These are phyloP conservation scores for Alternaria ventricosa DNA, from an alignment of 2,329 filamentous ascomycete genomes.

Conservation along the genomic window DNA sequence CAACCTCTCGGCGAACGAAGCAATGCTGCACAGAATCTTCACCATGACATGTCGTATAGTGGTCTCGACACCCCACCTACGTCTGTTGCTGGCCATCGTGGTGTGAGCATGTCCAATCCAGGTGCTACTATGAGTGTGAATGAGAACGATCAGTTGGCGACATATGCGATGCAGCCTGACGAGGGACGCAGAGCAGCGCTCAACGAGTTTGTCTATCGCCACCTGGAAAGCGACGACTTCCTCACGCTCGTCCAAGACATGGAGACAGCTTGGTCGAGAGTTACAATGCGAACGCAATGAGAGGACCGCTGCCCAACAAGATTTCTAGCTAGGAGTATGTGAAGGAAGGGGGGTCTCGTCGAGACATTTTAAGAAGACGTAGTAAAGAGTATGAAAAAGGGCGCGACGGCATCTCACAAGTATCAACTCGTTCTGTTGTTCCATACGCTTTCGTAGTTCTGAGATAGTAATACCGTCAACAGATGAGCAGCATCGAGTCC, in stretches of 20 bases:
- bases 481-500: background rate
- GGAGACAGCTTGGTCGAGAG: constrained; percentile 54
- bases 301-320: too few relatives aligned
- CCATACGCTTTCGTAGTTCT: background rate
- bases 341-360: background rate
- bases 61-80: constrained; percentile 12
- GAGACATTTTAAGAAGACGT: background rate
- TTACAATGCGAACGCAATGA: constrained; percentile 26
- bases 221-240: constrained; percentile 59
- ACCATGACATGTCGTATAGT: background rate
- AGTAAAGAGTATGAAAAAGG: background rate
- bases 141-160: constrained; percentile 21
- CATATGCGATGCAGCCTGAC: constrained; percentile 49
- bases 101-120: background rate
- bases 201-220: constrained; percentile 59
- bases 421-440: background rate
- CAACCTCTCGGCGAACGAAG: constrained; percentile 27
- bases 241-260: constrained; percentile 59
- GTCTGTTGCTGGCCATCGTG: background rate
- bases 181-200: constrained; percentile 53
- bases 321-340: too few relatives aligned
- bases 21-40: constrained; percentile 9
- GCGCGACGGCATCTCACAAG: background rate
- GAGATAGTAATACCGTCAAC: background rate
- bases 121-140: background rate